Evolutionary conservation across 345 rosid species (phyloP), one percentile per base, ranked within the genome.

Genomic region (Sonneratia caseolaris): DNA sequence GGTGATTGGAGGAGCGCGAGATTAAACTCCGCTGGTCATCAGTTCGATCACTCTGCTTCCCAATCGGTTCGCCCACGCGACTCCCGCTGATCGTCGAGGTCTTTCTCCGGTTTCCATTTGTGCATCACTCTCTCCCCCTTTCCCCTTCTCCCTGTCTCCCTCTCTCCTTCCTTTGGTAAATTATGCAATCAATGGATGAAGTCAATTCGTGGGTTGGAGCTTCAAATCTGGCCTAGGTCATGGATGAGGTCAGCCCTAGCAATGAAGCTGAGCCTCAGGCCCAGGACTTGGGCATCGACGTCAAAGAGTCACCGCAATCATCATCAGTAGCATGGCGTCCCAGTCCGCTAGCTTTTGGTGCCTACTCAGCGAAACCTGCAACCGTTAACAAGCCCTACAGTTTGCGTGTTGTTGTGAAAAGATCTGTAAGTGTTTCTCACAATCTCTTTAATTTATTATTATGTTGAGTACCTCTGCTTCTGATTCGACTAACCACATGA

Each of bases 241-340:
- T 90, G 96, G 93, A 85, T 79, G 95, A 82, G 76, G 82, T 83
- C 79, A 76, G 80, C 81, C 74, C 84, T 56, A 83, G 81, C 69
- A 77, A 80, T 78, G 80, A 70, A 49, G 84, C 75, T 82, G 79
- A 55, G 37, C 71, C 77, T 72, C 76, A 71, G 64, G 81, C 81
- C 42, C 76, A 62, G 32, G 79, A 73, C 78, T 64, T 73, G 67
- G 79, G 78, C 55, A 71, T 12, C 18, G 13, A 36, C 22, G 59
- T 37, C 32, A 37, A 42, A 14, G 51, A 56, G 32, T 68, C 70
- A 40, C 22, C 70, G 53, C 35, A 74, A 4, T 74, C 76, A 4
- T 81, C 83, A 0, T 59, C 74, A 22, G 47, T 35, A 37, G 37
- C 76, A 47, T 92, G 97, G 98, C 79, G 73, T 82, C 98, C 98